phyloP scores from a whole-genome alignment of 225 moss, liverwort and hornwort species.

The Neckera pumila region DNA sequence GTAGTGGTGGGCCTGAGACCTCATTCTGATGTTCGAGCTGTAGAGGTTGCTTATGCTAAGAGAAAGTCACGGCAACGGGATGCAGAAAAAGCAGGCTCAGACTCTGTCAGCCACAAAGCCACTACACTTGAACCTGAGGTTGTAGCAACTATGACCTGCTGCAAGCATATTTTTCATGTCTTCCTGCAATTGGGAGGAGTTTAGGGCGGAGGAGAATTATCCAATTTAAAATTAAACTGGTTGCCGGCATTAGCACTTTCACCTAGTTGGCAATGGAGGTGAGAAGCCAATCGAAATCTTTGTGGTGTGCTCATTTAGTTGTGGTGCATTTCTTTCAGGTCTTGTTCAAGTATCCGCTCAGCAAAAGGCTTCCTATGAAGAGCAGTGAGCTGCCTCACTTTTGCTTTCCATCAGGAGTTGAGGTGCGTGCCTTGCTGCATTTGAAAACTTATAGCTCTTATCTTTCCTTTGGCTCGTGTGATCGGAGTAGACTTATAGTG shows the following conservation, averaged over 20 bases:
- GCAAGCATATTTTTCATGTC: background rate
- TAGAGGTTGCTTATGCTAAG: slow-evolving; percentile 84
- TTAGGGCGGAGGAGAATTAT: background rate
- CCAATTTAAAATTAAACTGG: background rate
- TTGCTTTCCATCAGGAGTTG: slow-evolving; percentile 92
- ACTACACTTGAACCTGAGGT: slow-evolving; percentile 90
- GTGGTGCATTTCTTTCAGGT: slow-evolving; percentile 36
- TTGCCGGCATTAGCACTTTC: background rate
- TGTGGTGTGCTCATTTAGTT: background rate
- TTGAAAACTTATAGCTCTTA: background rate
- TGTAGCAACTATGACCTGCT: background rate
- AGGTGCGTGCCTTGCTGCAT: slow-evolving; percentile 30
- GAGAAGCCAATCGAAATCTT: background rate
- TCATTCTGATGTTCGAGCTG: slow-evolving; percentile 72
- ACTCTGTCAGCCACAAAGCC: slow-evolving; percentile 39
- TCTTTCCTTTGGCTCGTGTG: background rate
- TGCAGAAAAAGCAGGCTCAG: slow-evolving; percentile 58
- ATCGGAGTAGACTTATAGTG: background rate
- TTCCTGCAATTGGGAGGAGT: background rate
- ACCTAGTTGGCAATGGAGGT: background rate
- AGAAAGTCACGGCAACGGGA: slow-evolving; percentile 89
- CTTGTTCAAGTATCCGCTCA: slow-evolving; percentile 87
- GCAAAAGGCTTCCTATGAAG: slow-evolving; percentile 83
- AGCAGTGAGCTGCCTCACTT: slow-evolving; percentile 90
- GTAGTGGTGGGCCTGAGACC: slow-evolving; percentile 87